These are phyloP conservation scores for Penicillium decumbens DNA, from an alignment of 2,329 filamentous ascomycete genomes.

Conservation along the genomic window DNA sequence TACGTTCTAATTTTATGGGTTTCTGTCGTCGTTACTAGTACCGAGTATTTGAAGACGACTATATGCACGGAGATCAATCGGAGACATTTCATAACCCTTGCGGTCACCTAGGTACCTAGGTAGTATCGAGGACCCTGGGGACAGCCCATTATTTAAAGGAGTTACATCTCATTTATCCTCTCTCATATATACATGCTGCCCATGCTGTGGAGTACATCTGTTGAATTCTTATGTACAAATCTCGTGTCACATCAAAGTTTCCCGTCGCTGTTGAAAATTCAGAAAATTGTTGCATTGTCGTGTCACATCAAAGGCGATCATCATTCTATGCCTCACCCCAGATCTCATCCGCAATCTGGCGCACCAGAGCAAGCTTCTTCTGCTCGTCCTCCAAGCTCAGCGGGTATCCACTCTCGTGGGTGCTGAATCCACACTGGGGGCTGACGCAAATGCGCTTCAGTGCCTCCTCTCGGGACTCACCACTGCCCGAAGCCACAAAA, in stretches of 20 bases:
- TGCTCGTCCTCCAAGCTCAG: slow-evolving; percentile 65
- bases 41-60: no score
- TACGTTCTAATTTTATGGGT: no score
- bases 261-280: slow-evolving; percentile 16
- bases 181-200: background rate
- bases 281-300: slow-evolving; percentile 3
- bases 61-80: no score
- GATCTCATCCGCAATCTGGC: slow-evolving; percentile 66
- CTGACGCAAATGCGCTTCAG: slow-evolving; percentile 63
- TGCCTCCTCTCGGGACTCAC: slow-evolving; percentile 61
- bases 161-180: background rate
- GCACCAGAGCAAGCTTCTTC: slow-evolving; percentile 65
- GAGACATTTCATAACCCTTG: no score
- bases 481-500: slow-evolving; percentile 63
- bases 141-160: no score
- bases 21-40: no score
- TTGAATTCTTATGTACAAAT: slow-evolving; percentile 7
- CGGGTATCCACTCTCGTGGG: slow-evolving; percentile 67
- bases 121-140: no score
- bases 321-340: slow-evolving; percentile 46
- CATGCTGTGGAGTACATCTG: background rate
- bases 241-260: slow-evolving; percentile 8
- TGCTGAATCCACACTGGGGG: slow-evolving; percentile 70
- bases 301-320: background rate
- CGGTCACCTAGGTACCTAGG: no score